Evolutionary conservation across 1,284 basidiomycete genomes (phyloP).

Genomic region (Boletus calvinii): DNA sequence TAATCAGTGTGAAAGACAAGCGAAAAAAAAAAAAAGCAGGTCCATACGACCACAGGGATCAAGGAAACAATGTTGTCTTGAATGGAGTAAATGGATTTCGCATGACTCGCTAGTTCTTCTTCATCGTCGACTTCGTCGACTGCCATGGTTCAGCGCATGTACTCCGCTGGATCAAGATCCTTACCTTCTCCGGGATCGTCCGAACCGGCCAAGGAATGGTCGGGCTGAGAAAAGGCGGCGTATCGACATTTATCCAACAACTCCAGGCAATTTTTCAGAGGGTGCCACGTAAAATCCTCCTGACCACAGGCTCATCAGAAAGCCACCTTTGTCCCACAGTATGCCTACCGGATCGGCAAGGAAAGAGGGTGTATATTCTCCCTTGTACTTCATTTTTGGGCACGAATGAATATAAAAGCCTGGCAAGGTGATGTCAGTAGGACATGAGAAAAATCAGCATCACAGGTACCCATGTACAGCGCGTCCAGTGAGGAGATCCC

Average conservation of each 20-base stretch:
- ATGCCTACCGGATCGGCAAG: slow-evolving; percentile 79
- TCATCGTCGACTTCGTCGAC: slow-evolving; percentile 16
- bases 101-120: slow-evolving; percentile 20
- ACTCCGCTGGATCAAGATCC: not conserved
- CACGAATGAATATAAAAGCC: slow-evolving; percentile 93
- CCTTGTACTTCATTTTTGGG: slow-evolving; percentile 96
- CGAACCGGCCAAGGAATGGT: slow-evolving; percentile 43
- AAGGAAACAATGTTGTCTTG: slow-evolving; percentile 22
- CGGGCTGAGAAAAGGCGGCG: slow-evolving; percentile 65
- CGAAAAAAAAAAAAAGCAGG: not conserved
- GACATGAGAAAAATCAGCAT: not conserved
- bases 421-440: slow-evolving; percentile 31
- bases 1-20: slow-evolving; percentile 9
- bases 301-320: slow-evolving; percentile 31
- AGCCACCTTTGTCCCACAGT: not conserved
- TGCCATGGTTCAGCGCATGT: slow-evolving; percentile 9
- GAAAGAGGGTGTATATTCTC: slow-evolving; percentile 85
- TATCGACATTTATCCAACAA: slow-evolving; percentile 67
- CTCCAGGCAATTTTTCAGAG: slow-evolving; percentile 58
- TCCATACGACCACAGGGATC: slow-evolving; percentile 28
- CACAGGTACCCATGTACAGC: slow-evolving; percentile 78
- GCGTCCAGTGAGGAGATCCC: slow-evolving; percentile 62
- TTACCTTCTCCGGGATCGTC: slow-evolving; percentile 29
- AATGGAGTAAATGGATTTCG: slow-evolving; percentile 28
- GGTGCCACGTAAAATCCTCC: slow-evolving; percentile 78